Base-by-base conservation (phyloP, 2,329 filamentous ascomycete genomes). In the Keithomyces neogunnii region DNA sequence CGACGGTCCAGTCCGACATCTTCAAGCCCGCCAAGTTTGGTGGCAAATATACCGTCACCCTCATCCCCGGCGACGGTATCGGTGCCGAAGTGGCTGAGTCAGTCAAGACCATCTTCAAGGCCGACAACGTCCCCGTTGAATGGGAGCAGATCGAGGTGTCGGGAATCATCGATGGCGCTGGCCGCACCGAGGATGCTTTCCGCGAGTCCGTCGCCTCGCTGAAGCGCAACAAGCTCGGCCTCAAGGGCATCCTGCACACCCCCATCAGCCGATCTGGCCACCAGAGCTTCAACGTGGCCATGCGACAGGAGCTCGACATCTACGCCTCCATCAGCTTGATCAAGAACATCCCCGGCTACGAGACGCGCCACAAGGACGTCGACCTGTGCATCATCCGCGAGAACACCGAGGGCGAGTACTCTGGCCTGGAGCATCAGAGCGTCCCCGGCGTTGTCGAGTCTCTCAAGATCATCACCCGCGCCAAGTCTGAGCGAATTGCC, bases 341-440 rank as follows among this genome's bases (percentile, higher is more conserved):
- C 81, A 97, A 97, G 86, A 99, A 99, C 81, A 97, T 99, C 66
- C 93, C 93, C 63, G 93, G 93, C 66, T 96, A 97, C 80, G 76
- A 93, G 75, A 99, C 93, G 58, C 89, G 93, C 70, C 93, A 99
- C 82, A 86, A 95, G 74, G 82, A 93, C 73, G 89, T 99, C 70
- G 93, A 99, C 72, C 84, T 97, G 62, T 96, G 91, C 84, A 96
- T 99, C 74, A 96, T 99, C 75, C 93, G 93, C 76, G 93, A 99
- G 81, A 99, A 99, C 81, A 99, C 93, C 68, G 93, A 99, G 82
- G 93, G 93, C 68, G 93, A 99, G 80, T 99, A 99, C 82, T 96
- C 90, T 59, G 93, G 93, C 56, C 85, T 99, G 56, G 93, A 99
- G 82, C 93, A 99, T 79, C 92, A 97, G 80, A 95, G 89, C 57